Percentiles rank a stretch among this genome's conserved stretches.
phyloP scores from a whole-genome alignment of 2,329 filamentous ascomycete genomes.

The Scedosporium minutisporum region DNA sequence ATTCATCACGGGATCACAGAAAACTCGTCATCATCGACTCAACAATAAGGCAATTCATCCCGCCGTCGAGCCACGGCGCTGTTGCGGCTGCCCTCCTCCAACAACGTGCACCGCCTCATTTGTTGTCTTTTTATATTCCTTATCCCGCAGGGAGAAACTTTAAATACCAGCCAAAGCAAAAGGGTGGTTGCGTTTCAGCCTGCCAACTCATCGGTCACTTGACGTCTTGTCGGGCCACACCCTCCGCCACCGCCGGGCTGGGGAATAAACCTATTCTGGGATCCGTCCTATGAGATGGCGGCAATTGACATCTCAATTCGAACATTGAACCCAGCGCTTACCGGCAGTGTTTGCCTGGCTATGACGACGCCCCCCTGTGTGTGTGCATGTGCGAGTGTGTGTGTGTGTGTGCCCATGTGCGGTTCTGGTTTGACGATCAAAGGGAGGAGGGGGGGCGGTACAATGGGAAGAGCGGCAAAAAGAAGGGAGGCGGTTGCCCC shows the following conservation, averaged over 20 bases:
- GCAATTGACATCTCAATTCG: not conserved
- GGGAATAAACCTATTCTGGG: not conserved
- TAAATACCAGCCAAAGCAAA: not conserved
- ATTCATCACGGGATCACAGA: not conserved
- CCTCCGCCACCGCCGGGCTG: not conserved
- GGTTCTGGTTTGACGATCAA: not conserved
- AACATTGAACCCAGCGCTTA: too few species aligned
- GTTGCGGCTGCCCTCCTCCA: not conserved
- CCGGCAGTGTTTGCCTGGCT: not conserved
- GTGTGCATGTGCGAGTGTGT: too few species aligned
- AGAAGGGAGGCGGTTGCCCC: not conserved
- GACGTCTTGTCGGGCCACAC: not conserved
- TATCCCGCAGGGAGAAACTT: too few species aligned
- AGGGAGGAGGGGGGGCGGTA: not conserved
- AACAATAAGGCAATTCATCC: not conserved
- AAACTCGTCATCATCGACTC: not conserved
- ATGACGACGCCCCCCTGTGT: not conserved
- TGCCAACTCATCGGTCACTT: not conserved
- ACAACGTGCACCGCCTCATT: not conserved
- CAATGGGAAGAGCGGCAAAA: not conserved
- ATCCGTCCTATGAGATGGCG: not conserved
- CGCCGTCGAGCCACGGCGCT: not conserved
- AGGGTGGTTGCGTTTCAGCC: not conserved
- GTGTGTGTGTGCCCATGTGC: too few species aligned
- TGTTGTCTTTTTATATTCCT: not conserved